Evolutionary conservation across 2,329 filamentous ascomycete species (phyloP), one percentile per base, ranked within the genome.

Genomic region (Claviceps sorghi): DNA sequence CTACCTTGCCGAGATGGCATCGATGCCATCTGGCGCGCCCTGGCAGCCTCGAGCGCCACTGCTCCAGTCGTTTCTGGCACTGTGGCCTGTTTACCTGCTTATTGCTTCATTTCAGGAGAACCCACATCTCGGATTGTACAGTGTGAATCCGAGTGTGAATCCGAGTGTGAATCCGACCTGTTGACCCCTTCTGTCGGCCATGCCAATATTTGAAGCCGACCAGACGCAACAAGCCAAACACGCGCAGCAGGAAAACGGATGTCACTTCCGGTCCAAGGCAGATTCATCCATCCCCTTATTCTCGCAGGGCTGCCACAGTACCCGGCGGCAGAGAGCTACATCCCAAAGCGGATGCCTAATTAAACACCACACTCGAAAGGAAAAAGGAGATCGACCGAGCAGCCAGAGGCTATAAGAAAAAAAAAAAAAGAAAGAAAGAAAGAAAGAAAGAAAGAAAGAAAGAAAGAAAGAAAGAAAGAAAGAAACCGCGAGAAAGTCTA

Each of bases 71-170:
- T 42, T 21, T 32, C 48, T 43, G 11, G 43, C 50, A 46, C 50
- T 50, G 52, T 53, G 52, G 26, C 36, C 38, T 50, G 32, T 50
- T 51, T 43, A 36, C 48, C 38, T 53, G 32, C 42, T 50, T 36
- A 50, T 51, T 48, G 48, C 52, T 50, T 50, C 52, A 50, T 53
- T 47, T 44, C 30, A 49, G 19, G 21, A 52, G 32, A 52, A 52
- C 22, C 51, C 47, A 53, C 51, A 32, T 40, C 40, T 43, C 7
- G 15, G 17, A 21, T 26, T 43, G 51, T 19, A 47, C 29, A 50
- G 26, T 50, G 32, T 34, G 48, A 29, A 41, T 41, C 22, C 17
- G 26, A 26, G 26, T 26, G 26, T n/a, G n/a, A n/a, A n/a, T n/a
- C n/a, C n/a, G n/a, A n/a, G n/a, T n/a, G n/a, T n/a, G n/a, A n/a